Base-by-base conservation (phyloP, 495 filamentous ascomycete species). In the Cenococcum geophilum region DNA sequence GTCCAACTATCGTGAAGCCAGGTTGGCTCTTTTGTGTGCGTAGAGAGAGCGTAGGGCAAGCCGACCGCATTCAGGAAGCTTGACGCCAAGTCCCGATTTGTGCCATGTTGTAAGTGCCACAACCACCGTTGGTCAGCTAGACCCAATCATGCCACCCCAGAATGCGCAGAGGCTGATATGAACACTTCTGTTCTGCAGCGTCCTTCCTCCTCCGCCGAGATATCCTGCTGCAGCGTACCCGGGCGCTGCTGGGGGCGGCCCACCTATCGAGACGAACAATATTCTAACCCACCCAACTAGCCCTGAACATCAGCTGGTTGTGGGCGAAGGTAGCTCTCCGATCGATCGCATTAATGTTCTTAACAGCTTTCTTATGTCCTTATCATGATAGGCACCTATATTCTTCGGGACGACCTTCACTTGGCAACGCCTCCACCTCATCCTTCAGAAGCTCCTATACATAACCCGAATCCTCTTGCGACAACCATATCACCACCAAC, bases 391-490 rank as follows among this genome's bases (percentile, higher is more conserved):
- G 91, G 92, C 65, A 90, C 89, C 51, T 98, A 98, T 68, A 79
- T 85, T 43, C 82, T 97, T 20, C 84, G 86, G 72, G 92, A 97
- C 72, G 88, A 95, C 70, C 78, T 98, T 35, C 88, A 89, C 59
- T 86, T 98, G 34, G 92, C 93, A 48, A 97, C 91, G 58, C 92
- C 93, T 57, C 93, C 91, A 58, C 91, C 95, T 5, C 92, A 97
- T 73, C 92, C 92, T 25, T 92, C 91, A 56, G 95, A 97, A 78
- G 85, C 89, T 36, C 91, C 89, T 5, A 75, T 89, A 22, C 73
- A 84, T 63, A 96, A 91, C 71, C 84, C 87, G 11, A 98, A 97
- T 68, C 92, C 92, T 40, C 84, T 97, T 42, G 86, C 89, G 37
- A 96, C 92, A 1, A 85, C 83, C 16, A 87, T 89, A 25, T 81